Base-by-base conservation (phyloP, 352 stramenopile genomes). In the Phytophthora pseudosyringae region DNA sequence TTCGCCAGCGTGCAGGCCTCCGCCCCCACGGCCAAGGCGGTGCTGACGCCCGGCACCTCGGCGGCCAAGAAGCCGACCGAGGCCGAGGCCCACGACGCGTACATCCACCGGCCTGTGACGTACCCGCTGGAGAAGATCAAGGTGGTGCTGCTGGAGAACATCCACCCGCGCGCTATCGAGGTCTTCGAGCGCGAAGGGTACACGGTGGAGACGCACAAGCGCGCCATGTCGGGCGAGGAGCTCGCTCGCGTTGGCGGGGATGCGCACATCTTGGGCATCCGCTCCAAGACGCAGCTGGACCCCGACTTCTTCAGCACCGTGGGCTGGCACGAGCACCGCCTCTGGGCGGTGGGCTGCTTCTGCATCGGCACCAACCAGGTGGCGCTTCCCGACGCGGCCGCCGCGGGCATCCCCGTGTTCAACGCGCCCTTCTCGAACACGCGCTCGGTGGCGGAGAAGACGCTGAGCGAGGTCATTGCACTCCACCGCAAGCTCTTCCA, bases 361-460 rank as follows among this genome's bases (percentile, higher is more conserved):
- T 94, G 86, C 59, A 94, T 94, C 48, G 86, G 86, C 56, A 94
- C 86, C 18, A 94, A 94, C 72, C 86, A 94, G 57, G 86, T 94
- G 28, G 83, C 81, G 50, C 68, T 94, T 3, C 59, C 75, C 25
- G 56, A 87, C 12, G 83, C 83, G 5, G 86, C 86, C 1, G 75
- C 66, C 4, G 73, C 75, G 8, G 86, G 86, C 28, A 88, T 94
- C 46, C 86, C 86, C n/a, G 82, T 91, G 16, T 94, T 93, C 61
- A 94, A 94, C 53, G 86, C 86, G 26, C 86, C 86, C 28, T 94
- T 94, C 64, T 94, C 86, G 38, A 94, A 94, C 76, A 94, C 86
- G 38, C 86, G 86, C n/a, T 91, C 80, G 39, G 86, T 94, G 8
- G 86, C 86, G 0, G 86, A 94, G 69, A 94, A 94, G 76, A 94